Percentiles rank a stretch among this genome's conserved stretches.
These are phyloP conservation scores for Geoglossum cookeanum DNA, from an alignment of 2,329 filamentous ascomycete genomes.

Conservation along the genomic window DNA sequence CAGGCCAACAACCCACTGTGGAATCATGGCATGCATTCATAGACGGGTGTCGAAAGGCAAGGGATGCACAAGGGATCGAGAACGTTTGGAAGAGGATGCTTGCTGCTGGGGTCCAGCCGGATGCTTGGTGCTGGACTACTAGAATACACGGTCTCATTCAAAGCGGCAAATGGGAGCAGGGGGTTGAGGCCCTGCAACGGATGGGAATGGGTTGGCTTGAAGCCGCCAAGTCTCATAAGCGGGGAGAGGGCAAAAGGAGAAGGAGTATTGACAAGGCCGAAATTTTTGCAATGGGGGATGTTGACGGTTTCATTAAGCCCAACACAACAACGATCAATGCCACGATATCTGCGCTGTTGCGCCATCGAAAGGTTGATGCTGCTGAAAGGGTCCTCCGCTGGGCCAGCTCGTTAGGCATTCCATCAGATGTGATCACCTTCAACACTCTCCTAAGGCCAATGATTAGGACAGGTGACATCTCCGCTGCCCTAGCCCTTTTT, in stretches of 20 bases:
- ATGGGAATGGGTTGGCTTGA: slow-evolving; percentile 42
- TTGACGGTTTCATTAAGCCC: slow-evolving; percentile 34
- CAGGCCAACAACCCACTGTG: slow-evolving; percentile 38
- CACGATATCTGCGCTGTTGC: slow-evolving; percentile 43
- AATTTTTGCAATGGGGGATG: slow-evolving; percentile 9
- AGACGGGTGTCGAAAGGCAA: slow-evolving; percentile 43
- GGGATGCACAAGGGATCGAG: slow-evolving; percentile 40
- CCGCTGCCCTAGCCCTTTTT: slow-evolving; percentile 34
- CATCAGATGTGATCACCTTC: slow-evolving; percentile 32
- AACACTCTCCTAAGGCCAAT: slow-evolving; percentile 49
- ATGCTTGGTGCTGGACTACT: slow-evolving; percentile 48
- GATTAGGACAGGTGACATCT: slow-evolving; percentile 29
- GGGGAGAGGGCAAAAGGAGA: slow-evolving; percentile 7
- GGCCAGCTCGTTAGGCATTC: slow-evolving; percentile 25
- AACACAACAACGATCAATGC: slow-evolving; percentile 49
- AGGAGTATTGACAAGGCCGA: slow-evolving; percentile 8
- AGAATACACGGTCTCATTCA: slow-evolving; percentile 47
- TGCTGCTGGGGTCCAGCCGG: slow-evolving; percentile 37
- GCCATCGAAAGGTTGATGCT: slow-evolving; percentile 25
- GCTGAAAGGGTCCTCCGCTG: slow-evolving; percentile 34
- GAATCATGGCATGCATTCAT: slow-evolving; percentile 58
- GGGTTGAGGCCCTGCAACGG: slow-evolving; percentile 44
- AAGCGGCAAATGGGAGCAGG: slow-evolving; percentile 32
- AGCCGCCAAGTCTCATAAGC: slow-evolving; percentile 13
- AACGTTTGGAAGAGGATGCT: slow-evolving; percentile 48